Base-by-base conservation (phyloP, 2,329 filamentous ascomycete species). In the Cladosporium velox region DNA sequence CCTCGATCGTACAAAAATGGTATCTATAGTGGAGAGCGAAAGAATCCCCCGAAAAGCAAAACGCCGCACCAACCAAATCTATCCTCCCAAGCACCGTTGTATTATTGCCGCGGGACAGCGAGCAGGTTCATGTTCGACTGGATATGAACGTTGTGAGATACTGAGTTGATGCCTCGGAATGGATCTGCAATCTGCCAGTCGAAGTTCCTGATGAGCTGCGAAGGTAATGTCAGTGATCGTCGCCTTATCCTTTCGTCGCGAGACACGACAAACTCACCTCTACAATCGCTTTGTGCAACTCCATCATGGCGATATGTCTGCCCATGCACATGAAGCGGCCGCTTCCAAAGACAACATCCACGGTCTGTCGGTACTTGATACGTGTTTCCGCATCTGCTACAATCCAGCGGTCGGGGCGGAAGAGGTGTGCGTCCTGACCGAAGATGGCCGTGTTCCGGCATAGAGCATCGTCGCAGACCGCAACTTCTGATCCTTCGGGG, bases 401-500 rank as follows among this genome's bases (percentile, higher is more conserved):
- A 12, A 86, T 69, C 82, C 83, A 86, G 52, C 84, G 77, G 60
- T 83, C 83, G 0, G 84, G 85, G 26, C 79, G 75, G 70, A 82
- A 86, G 0, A 78, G 65, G 38, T 78, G 73, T 2, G 79, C 78
- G 66, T 83, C 80, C 1, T 72, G 66, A 10, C 82, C 80, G 62
- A 78, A 79, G 28, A 79, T 70, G 18, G 66, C 68, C 67, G 79
- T 77, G 57, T 77, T 74, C 35, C 76, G 75, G 64, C 81, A 78
- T 21, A 83, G 71, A 4, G 77, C 78, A 67, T 80, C 80, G 2
- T 80, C 74, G 59, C 78, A 80, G 64, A 78, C 77, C 38, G 79
- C 82, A 7, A 86, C 77, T 51, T 80, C 75, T 1, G 80, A 82
- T 28, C 83, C 83, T 51, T 75, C 79, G 0, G 84, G 83, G 21